Conservation (phyloP, 305 asterid genomes). For the Stenogyne calaminthoides region DNA sequence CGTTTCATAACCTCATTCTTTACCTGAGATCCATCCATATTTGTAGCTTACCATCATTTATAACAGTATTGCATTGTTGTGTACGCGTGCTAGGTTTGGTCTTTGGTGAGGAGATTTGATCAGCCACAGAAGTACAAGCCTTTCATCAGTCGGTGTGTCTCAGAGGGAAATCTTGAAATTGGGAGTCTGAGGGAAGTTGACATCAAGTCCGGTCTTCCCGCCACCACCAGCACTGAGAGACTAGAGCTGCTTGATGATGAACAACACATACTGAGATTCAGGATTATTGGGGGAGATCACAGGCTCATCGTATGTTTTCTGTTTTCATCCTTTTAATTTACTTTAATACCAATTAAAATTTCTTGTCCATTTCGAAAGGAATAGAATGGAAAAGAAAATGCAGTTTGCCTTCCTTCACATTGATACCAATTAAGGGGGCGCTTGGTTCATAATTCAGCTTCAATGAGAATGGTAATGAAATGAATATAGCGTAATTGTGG, state of each 20-base stretch:
- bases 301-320: constrained; percentile 59
- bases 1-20: background rate
- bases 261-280: constrained; percentile 67
- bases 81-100: constrained; percentile 68
- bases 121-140: constrained; percentile 92
- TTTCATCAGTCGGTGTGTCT: constrained; percentile 72
- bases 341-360: background rate
- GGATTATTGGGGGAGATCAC: constrained; percentile 87
- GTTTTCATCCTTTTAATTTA: constrained; percentile 4
- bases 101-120: constrained; percentile 84
- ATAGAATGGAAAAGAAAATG: background rate
- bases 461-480: no score
- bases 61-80: background rate
- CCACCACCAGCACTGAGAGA: constrained; percentile 89
- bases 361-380: background rate
- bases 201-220: constrained; percentile 88
- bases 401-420: background rate
- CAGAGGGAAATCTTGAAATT: constrained; percentile 66
- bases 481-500: no score
- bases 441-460: no score
- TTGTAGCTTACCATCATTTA: background rate
- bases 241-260: constrained; percentile 86
- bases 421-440: background rate
- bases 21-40: background rate
- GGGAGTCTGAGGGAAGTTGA: constrained; percentile 85